phyloP scores from a whole-genome alignment of 2,329 filamentous ascomycete genomes.

The Hansfordia pulvinata region DNA sequence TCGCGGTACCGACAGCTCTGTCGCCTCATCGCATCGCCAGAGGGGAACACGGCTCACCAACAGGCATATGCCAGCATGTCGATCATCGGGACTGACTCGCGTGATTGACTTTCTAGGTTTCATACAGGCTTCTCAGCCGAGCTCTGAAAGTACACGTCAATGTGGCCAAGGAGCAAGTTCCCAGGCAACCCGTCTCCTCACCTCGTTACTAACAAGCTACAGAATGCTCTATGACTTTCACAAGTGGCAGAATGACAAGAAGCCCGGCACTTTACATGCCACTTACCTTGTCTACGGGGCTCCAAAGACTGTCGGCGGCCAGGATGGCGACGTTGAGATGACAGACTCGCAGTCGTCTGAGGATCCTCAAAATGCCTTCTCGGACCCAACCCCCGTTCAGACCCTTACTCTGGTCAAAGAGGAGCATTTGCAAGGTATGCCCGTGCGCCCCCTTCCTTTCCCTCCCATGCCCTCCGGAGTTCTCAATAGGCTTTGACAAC shows the following conservation, averaged over 20 bases:
- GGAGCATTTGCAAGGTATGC: constrained; percentile 54
- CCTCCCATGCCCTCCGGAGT: constrained; percentile 6
- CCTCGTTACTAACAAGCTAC: background rate
- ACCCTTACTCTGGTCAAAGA: constrained; percentile 58
- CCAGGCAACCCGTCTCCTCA: background rate
- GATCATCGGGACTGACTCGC: no score
- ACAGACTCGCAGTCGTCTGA: constrained; percentile 48
- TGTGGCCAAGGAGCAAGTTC: constrained; percentile 68
- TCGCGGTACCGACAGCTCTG: no score
- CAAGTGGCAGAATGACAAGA: constrained; percentile 60
- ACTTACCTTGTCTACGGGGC: constrained; percentile 80
- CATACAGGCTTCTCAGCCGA: constrained; percentile 74
- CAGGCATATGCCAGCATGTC: no score
- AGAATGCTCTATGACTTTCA: constrained; percentile 87
- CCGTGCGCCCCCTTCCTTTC: background rate
- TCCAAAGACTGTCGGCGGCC: constrained; percentile 28
- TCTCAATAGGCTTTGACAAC: background rate
- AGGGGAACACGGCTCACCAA: no score
- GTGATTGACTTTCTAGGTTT: no score
- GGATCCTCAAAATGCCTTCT: constrained; percentile 16
- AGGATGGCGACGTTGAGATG: constrained; percentile 56
- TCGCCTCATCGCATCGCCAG: no score
- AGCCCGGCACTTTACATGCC: constrained; percentile 64
- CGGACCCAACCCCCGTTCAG: constrained; percentile 37
- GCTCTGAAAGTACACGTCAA: constrained; percentile 76